Evolutionary conservation across 257 asterid genomes (phyloP).

Genomic region (Solanum lycopersicoides): DNA sequence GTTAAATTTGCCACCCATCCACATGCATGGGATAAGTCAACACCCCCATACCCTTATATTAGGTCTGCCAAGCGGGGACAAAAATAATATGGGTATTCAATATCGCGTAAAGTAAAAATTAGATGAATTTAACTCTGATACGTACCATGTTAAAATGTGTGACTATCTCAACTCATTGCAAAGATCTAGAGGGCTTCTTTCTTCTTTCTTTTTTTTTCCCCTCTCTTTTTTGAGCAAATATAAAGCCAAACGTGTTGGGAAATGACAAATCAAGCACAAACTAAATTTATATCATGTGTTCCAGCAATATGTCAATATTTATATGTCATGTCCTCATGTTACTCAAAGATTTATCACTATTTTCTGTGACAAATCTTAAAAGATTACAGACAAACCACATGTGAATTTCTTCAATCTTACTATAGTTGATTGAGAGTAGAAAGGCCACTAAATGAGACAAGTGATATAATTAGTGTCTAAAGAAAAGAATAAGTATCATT

Average conservation of each 20-base stretch:
- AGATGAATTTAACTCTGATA: no score
- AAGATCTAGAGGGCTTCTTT: background rate
- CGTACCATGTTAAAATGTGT: background rate
- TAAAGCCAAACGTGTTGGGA: background rate
- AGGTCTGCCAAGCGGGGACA: no score
- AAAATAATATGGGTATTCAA: no score
- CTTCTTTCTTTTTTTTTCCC: background rate
- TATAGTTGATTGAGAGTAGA: background rate
- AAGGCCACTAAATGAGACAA: background rate
- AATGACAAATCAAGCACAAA: background rate
- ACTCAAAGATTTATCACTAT: background rate
- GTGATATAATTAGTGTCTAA: background rate
- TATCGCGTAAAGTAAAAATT: no score
- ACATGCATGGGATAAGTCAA: no score
- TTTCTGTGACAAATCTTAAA: background rate
- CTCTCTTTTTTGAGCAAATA: background rate
- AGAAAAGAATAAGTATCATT: background rate
- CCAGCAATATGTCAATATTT: background rate
- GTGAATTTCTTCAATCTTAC: background rate
- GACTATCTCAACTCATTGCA: background rate
- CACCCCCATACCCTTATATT: no score
- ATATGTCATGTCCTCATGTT: background rate
- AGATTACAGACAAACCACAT: background rate
- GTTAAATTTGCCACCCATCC: no score
- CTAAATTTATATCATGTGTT: background rate